These are phyloP conservation scores for Daldinia bambusicola DNA, from an alignment of 495 filamentous ascomycete genomes.

Conservation along the genomic window DNA sequence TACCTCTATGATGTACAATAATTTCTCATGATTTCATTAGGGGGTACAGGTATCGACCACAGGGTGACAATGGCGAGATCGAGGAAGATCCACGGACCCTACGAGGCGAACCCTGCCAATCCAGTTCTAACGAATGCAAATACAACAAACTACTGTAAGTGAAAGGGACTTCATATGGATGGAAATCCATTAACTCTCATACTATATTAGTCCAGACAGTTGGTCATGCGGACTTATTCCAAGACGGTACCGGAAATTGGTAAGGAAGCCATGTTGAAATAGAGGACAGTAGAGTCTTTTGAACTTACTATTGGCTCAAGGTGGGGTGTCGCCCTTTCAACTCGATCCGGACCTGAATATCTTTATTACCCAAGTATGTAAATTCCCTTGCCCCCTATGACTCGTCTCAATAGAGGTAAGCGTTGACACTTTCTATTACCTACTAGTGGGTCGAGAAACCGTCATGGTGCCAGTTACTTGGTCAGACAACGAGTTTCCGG, in stretches of 20 bases:
- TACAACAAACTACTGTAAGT: slow-evolving; percentile 57
- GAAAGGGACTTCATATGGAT: slow-evolving; percentile 1
- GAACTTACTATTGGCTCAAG: slow-evolving; percentile 25
- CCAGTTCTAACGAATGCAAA: slow-evolving; percentile 66
- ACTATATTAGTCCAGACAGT: slow-evolving; percentile 57
- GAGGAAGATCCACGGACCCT: slow-evolving; percentile 63
- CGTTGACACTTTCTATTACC: not conserved
- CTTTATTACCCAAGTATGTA: slow-evolving; percentile 59
- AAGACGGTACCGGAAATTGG: slow-evolving; percentile 65
- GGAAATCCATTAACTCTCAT: not conserved
- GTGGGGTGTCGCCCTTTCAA: slow-evolving; percentile 59
- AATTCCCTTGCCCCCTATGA: not conserved
- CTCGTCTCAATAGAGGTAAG: not conserved
- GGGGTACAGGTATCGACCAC: slow-evolving; percentile 67
- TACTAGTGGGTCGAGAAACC: slow-evolving; percentile 65
- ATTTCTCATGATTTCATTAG: slow-evolving; percentile 21
- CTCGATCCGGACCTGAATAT: slow-evolving; percentile 58
- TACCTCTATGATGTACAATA: not conserved
- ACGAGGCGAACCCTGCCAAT: slow-evolving; percentile 61
- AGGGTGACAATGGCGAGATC: slow-evolving; percentile 63
- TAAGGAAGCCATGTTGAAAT: slow-evolving; percentile 43
- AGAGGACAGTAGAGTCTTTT: not conserved
- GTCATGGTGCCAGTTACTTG: slow-evolving; percentile 65
- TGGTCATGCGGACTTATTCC: slow-evolving; percentile 62
- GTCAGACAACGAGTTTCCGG: slow-evolving; percentile 54